These are phyloP conservation scores for Aurifilum marmelostoma DNA, from an alignment of 2,329 filamentous ascomycete genomes.

Conservation along the genomic window DNA sequence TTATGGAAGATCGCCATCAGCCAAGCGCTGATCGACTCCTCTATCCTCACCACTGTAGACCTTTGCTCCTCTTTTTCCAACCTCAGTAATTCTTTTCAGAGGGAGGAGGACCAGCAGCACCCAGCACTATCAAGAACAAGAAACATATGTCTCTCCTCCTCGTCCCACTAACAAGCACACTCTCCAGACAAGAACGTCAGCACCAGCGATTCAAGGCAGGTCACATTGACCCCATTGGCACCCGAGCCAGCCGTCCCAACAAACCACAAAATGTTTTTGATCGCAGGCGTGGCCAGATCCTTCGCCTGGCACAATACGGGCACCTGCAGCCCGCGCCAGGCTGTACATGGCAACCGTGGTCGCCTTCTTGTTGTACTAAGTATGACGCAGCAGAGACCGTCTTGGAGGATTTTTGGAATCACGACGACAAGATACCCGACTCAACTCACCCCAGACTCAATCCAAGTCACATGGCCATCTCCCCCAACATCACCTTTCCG, in stretches of 20 bases:
- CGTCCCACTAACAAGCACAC: no score
- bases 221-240: background rate
- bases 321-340: constrained; percentile 7
- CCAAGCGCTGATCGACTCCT: background rate
- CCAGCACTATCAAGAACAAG: background rate
- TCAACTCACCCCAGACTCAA: background rate
- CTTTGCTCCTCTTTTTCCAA: background rate
- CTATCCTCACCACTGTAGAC: background rate
- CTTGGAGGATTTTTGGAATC: no score
- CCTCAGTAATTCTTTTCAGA: background rate
- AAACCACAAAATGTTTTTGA: background rate
- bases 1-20: background rate
- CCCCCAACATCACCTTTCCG: background rate
- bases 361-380: background rate
- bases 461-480: background rate
- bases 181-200: background rate
- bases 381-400: background rate
- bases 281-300: background rate
- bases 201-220: background rate
- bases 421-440: no score
- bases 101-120: background rate
- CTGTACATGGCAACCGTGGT: background rate
- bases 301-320: background rate
- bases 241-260: background rate
- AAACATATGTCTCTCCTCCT: background rate